phyloP scores from a whole-genome alignment of 768 basidiomycete genomes.

The Amanita muscaria region DNA sequence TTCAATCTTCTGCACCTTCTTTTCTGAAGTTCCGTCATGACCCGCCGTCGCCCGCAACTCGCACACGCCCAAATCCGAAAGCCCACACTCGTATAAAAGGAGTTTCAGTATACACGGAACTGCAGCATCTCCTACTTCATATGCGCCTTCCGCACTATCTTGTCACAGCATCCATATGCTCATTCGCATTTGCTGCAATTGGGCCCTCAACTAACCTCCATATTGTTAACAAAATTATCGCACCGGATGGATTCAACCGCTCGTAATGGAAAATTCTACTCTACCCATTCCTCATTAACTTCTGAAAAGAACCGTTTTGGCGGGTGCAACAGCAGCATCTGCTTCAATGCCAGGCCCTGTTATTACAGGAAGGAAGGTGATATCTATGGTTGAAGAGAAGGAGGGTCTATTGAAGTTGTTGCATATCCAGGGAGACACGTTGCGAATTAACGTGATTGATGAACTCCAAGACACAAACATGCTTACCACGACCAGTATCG shows the following conservation, averaged over 20 bases:
- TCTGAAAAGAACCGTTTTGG: conserved; percentile 15
- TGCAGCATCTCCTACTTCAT: too few relatives aligned
- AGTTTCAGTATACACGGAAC: too few relatives aligned
- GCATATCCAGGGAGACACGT: conserved; percentile 27
- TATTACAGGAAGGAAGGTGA: conserved; percentile 22
- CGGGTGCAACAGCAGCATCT: conserved; percentile 8
- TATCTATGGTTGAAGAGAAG: background rate
- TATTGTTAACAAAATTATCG: conserved; percentile 30
- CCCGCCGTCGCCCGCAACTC: too few relatives aligned
- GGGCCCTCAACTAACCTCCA: conserved; percentile 21
- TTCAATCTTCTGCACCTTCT: too few relatives aligned
- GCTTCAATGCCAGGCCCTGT: conserved; percentile 29
- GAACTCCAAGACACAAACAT: conserved; percentile 30
- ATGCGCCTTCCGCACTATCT: background rate
- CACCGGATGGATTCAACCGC: conserved; percentile 37
- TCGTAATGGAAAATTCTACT: conserved; percentile 20
- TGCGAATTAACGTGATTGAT: conserved; percentile 33
- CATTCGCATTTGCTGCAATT: conserved; percentile 3
- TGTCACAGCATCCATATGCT: background rate
- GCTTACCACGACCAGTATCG: conserved; percentile 28
- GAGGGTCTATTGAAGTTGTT: background rate
- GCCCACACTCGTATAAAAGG: too few relatives aligned
- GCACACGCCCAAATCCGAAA: too few relatives aligned
- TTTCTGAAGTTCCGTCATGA: too few relatives aligned
- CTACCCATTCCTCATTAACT: background rate